Evolutionary conservation across 192 early-diverging fungal species (phyloP).

Genomic region (Gryganskiella cystojenkinii): DNA sequence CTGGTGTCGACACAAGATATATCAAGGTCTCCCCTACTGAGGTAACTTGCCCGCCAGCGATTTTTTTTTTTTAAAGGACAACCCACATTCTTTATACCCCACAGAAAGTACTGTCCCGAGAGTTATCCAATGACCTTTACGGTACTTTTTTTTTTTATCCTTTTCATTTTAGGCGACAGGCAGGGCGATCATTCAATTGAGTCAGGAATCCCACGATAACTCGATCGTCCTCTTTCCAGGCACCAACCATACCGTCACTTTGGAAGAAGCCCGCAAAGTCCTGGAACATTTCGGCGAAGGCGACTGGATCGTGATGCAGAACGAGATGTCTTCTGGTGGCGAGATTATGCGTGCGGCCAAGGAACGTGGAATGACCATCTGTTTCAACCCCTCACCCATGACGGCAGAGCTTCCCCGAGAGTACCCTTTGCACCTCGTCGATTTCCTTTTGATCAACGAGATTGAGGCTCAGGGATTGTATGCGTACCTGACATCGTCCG

Average conservation of each 20-base stretch:
- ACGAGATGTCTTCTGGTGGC: constrained; percentile 82
- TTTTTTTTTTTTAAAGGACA: background rate
- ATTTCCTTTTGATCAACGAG: constrained; percentile 87
- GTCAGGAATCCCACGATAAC: constrained; percentile 78
- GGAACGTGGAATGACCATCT: constrained; percentile 68
- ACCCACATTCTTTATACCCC: background rate
- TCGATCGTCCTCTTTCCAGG: constrained; percentile 87
- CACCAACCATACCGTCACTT: constrained; percentile 72
- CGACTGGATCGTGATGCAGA: constrained; percentile 89
- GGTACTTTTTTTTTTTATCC: background rate
- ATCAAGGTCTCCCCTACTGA: constrained; percentile 63
- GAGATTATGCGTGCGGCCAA: constrained; percentile 69
- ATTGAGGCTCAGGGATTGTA: constrained; percentile 71
- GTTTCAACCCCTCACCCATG: constrained; percentile 92
- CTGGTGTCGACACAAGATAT: constrained; percentile 74
- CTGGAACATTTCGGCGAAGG: constrained; percentile 64
- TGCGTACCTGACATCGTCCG: constrained; percentile 22
- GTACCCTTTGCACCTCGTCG: constrained; percentile 69
- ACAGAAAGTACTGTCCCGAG: constrained; percentile 13
- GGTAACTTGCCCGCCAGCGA: constrained; percentile 34
- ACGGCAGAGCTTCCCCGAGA: constrained; percentile 47
- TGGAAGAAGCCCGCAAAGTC: constrained; percentile 59
- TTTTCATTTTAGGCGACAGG: constrained; percentile 68
- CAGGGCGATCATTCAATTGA: constrained; percentile 89
- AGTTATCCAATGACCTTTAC: background rate